These are phyloP conservation scores for Diophrys sp. DNA, from an alignment of 73 alveolate genomes.

Conservation along the genomic window DNA sequence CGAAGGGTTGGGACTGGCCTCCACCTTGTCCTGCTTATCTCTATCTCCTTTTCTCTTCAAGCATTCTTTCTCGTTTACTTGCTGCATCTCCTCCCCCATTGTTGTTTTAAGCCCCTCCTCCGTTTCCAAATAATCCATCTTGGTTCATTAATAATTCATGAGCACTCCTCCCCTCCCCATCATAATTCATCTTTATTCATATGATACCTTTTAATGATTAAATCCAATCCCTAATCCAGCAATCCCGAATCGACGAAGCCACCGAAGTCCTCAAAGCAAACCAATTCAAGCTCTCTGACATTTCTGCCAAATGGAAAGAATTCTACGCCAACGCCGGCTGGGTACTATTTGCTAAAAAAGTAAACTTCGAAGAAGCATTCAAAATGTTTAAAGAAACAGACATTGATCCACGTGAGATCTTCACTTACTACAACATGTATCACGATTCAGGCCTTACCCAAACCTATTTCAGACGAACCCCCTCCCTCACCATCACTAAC, in stretches of 20 bases:
- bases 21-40: background rate
- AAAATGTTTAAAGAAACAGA: constrained; percentile 31
- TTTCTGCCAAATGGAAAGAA: constrained; percentile 13
- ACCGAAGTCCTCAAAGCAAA: constrained; percentile 29
- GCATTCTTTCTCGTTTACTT: background rate
- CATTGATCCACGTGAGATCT: constrained; percentile 50
- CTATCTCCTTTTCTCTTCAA: background rate
- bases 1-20: background rate
- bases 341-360: constrained; percentile 25
- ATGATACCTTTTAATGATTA: constrained; percentile 37
- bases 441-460: background rate
- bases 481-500: background rate
- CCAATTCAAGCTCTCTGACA: constrained; percentile 16
- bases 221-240: constrained; percentile 10
- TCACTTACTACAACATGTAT: constrained; percentile 12
- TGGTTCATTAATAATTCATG: too few species aligned
- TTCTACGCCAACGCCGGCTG: constrained; percentile 53
- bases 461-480: background rate
- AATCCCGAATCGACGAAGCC: constrained; percentile 36
- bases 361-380: constrained; percentile 33
- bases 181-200: too few species aligned
- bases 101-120: background rate
- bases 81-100: background rate
- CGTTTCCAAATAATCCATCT: background rate
- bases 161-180: too few species aligned